Evolutionary conservation across 208 protist species (phyloP).

Genomic region (Crithidia expoeki): DNA sequence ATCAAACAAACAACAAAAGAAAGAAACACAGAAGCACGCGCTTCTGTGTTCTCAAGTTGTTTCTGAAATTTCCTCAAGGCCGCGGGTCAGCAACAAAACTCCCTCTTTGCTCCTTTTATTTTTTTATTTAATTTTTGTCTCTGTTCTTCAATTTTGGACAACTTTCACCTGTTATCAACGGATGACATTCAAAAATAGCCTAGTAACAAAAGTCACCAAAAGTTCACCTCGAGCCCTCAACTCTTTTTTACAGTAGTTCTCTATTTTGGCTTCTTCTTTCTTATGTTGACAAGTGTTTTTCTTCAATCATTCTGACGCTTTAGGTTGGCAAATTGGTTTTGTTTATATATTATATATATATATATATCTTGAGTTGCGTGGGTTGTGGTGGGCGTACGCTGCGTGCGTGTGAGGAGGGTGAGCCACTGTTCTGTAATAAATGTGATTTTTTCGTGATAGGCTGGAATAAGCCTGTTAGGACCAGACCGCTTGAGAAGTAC

Average conservation of each 20-base stretch:
- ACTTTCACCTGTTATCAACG: background rate
- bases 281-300: constrained; percentile 7
- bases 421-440: no score
- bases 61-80: background rate
- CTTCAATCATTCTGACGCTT: background rate
- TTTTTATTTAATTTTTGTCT: constrained; percentile 7
- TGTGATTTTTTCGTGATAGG: no score
- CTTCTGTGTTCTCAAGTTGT: no score
- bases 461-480: no score
- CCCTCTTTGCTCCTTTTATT: background rate
- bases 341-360: background rate
- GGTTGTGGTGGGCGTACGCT: no score
- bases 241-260: background rate
- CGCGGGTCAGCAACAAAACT: background rate
- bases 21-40: no score
- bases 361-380: no score
- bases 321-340: background rate
- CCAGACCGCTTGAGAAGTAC: no score
- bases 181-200: constrained; percentile 3
- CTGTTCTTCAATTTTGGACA: background rate
- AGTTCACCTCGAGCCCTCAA: constrained; percentile 1
- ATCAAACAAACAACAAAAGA: no score
- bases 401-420: no score
- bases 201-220: background rate
- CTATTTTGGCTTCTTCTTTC: constrained; percentile 8